Conservation (phyloP, 331 rosid genomes). For the Quercus tomentella region DNA sequence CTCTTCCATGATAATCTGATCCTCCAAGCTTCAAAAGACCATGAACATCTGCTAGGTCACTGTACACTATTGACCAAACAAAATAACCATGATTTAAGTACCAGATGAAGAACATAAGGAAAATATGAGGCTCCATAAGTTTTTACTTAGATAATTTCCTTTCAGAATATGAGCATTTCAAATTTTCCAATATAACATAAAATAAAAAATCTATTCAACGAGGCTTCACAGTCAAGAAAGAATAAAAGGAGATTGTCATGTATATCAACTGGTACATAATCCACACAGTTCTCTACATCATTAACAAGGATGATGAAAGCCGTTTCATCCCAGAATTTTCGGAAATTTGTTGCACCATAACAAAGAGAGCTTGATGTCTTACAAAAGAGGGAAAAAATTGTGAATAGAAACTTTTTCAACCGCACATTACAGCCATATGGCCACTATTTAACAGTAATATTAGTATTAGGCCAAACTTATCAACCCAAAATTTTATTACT, state of each 20-base stretch:
- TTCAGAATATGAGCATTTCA: not conserved
- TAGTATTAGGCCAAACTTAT: not conserved
- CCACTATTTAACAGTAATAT: too few species aligned
- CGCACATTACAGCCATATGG: too few species aligned
- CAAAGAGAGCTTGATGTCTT: not conserved
- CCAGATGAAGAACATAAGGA: not conserved
- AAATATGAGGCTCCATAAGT: not conserved
- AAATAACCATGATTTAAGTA: not conserved
- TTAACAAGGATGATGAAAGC: not conserved
- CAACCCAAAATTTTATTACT: not conserved
- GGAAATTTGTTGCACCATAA: not conserved
- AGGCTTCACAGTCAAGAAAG: not conserved
- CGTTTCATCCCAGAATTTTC: not conserved
- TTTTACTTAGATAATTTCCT: conserved; percentile 1
- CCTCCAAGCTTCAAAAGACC: conserved; percentile 91
- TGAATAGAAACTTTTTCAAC: not conserved
- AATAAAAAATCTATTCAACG: not conserved
- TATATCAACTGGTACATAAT: not conserved
- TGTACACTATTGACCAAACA: conserved; percentile 48
- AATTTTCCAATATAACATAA: not conserved
- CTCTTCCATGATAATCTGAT: conserved; percentile 84
- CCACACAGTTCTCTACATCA: not conserved
- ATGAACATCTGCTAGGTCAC: conserved; percentile 70
- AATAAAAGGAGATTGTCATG: not conserved
- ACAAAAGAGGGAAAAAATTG: not conserved